Evolutionary conservation across 1,284 basidiomycete genomes (phyloP).

Genomic region (Leucoagaricus sp.): DNA sequence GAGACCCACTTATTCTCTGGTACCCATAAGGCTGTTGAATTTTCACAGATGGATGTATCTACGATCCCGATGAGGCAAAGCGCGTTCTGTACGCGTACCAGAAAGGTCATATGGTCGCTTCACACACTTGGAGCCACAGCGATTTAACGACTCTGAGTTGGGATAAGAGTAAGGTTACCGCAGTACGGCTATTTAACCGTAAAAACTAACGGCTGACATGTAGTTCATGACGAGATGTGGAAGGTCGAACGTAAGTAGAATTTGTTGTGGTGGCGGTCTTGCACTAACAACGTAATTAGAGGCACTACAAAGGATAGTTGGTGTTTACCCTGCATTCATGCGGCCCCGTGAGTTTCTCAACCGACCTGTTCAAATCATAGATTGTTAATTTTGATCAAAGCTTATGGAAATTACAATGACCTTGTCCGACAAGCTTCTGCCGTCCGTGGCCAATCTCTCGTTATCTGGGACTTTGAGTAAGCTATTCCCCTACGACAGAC

Average conservation of each 20-base stretch:
- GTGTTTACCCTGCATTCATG: constrained; percentile 36
- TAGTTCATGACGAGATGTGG: constrained; percentile 33
- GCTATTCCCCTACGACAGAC: background rate
- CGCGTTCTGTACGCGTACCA: constrained; percentile 38
- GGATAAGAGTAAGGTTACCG: constrained; percentile 32
- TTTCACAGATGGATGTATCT: constrained; percentile 41
- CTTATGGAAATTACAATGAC: constrained; percentile 45
- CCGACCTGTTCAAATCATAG: background rate
- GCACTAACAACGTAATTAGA: constrained; percentile 20
- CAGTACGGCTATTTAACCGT: background rate
- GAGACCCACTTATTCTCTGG: background rate
- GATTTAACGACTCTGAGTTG: constrained; percentile 34
- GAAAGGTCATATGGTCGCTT: constrained; percentile 42
- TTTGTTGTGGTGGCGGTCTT: background rate
- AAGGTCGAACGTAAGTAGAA: constrained; percentile 28
- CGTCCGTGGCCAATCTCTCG: constrained; percentile 30
- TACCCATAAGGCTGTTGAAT: no score
- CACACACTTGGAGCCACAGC: constrained; percentile 44
- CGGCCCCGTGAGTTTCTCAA: constrained; percentile 31
- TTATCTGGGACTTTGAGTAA: constrained; percentile 44
- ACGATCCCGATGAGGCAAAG: constrained; percentile 33
- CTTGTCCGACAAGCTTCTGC: constrained; percentile 40
- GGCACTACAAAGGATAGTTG: constrained; percentile 34
- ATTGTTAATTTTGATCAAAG: constrained; percentile 14
- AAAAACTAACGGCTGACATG: background rate